Percentiles rank a stretch among this genome's conserved stretches.
phyloP scores from a whole-genome alignment of 306 rosid genomes.

The Citrullus amarus region DNA sequence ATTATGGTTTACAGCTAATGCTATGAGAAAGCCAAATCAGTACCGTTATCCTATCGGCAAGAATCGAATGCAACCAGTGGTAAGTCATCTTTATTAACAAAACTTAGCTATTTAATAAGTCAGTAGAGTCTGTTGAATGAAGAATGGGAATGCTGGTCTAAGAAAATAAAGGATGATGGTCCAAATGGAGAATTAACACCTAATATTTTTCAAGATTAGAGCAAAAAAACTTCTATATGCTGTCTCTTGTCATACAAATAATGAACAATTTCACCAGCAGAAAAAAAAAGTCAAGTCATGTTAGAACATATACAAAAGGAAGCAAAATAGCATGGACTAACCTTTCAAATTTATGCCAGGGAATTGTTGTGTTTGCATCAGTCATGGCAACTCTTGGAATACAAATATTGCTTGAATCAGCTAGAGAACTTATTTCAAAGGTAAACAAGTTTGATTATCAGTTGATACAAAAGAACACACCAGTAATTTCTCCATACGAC shows the following conservation, averaged over 20 bases:
- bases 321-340: background rate
- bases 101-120: background rate
- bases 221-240: background rate
- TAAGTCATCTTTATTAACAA: constrained; percentile 12
- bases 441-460: constrained; percentile 18
- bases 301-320: background rate
- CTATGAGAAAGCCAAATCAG: constrained; percentile 78
- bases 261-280: background rate
- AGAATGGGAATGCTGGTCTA: background rate
- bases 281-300: background rate
- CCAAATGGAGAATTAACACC: background rate
- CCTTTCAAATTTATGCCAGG: constrained; percentile 29
- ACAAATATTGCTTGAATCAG: constrained; percentile 77
- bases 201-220: background rate
- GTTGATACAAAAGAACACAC: background rate
- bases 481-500: background rate
- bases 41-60: constrained; percentile 73
- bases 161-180: background rate
- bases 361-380: constrained; percentile 83
- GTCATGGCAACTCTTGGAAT: constrained; percentile 92
- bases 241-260: background rate
- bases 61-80: constrained; percentile 94
- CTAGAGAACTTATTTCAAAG: constrained; percentile 46
- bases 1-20: constrained; percentile 68
- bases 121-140: background rate